Evolutionary conservation across 1,284 basidiomycete species (phyloP).

Genomic region (Boletus subluridellus): DNA sequence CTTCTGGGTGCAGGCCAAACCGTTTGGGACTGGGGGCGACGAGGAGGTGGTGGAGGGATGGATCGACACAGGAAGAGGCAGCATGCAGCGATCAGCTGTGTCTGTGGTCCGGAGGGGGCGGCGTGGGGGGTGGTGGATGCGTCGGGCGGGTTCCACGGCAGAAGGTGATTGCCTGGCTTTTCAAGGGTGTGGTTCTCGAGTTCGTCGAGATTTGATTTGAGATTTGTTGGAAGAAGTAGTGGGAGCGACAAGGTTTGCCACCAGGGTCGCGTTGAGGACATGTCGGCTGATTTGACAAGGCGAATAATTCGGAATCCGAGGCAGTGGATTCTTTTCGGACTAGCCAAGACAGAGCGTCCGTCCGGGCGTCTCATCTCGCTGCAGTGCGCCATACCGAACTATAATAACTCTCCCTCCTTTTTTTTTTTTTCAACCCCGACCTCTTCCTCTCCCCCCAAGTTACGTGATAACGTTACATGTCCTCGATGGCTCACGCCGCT

Average conservation of each 20-base stretch:
- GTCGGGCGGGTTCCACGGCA: background rate
- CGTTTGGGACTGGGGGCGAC: background rate
- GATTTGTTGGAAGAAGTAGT: constrained; percentile 25
- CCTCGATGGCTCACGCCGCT: constrained; percentile 39
- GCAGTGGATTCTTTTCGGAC: constrained; percentile 31
- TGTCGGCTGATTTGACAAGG: constrained; percentile 50
- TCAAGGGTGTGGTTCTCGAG: constrained; percentile 15
- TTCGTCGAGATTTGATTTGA: constrained; percentile 34
- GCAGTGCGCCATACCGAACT: constrained; percentile 24
- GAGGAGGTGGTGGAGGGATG: background rate
- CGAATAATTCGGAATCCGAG: constrained; percentile 49
- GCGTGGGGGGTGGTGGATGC: background rate
- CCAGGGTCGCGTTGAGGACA: constrained; percentile 45
- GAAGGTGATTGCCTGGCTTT: constrained; percentile 25
- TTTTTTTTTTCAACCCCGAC: constrained; percentile 35
- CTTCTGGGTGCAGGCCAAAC: background rate
- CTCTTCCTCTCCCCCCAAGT: constrained; percentile 29
- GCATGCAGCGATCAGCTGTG: background rate
- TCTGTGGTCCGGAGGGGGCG: background rate
- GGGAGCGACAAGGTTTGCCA: constrained; percentile 32
- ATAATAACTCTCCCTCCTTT: constrained; percentile 33
- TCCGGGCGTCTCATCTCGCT: constrained; percentile 26
- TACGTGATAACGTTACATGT: constrained; percentile 43
- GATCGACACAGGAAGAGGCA: background rate
- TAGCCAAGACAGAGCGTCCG: background rate